A percentile compares a stretch with the other conserved stretches of the same genome.
phyloP scores from a whole-genome alignment of 352 stramenopile genomes.

The Phytophthora rubi region DNA sequence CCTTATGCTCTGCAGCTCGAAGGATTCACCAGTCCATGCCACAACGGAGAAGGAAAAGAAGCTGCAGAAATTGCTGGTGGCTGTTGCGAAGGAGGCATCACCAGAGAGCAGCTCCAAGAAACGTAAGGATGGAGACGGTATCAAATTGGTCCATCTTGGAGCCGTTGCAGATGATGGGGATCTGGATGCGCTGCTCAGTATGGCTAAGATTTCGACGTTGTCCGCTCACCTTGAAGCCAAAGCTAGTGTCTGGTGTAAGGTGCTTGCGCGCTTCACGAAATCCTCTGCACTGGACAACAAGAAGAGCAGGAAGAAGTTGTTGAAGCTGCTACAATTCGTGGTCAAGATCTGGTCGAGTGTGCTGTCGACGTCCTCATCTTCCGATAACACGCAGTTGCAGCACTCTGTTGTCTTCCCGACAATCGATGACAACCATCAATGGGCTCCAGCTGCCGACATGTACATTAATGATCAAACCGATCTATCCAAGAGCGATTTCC shows the following conservation, averaged over 20 bases:
- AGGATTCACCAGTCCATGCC: conserved; percentile 41
- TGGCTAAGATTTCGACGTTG: conserved; percentile 42
- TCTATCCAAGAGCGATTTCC: conserved; percentile 41
- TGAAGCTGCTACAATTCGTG: conserved; percentile 35
- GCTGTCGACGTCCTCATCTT: conserved; percentile 14
- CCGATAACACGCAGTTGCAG: conserved; percentile 29
- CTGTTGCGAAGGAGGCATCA: conserved; percentile 28
- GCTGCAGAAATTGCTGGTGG: conserved; percentile 47
- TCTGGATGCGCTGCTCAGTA: conserved; percentile 43
- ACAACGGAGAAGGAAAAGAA: conserved; percentile 42
- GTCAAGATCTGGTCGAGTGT: conserved; percentile 36
- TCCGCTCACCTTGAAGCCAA: conserved; percentile 33
- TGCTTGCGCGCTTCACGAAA: conserved; percentile 19
- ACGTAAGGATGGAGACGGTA: conserved; percentile 7
- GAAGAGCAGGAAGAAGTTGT: conserved; percentile 35
- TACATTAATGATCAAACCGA: conserved; percentile 77
- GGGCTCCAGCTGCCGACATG: conserved; percentile 39
- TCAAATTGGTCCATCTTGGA: conserved; percentile 45
- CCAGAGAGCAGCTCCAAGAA: conserved; percentile 2
- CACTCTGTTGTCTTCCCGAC: conserved; percentile 41
- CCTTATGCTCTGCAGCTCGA: conserved; percentile 31
- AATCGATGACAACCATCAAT: conserved; percentile 24
- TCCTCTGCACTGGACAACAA: conserved; percentile 23
- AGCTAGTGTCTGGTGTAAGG: conserved; percentile 45
- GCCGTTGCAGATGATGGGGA: conserved; percentile 16